Evolutionary conservation across 768 basidiomycete species (phyloP).

Genomic region (Cystoderma amianthinum): DNA sequence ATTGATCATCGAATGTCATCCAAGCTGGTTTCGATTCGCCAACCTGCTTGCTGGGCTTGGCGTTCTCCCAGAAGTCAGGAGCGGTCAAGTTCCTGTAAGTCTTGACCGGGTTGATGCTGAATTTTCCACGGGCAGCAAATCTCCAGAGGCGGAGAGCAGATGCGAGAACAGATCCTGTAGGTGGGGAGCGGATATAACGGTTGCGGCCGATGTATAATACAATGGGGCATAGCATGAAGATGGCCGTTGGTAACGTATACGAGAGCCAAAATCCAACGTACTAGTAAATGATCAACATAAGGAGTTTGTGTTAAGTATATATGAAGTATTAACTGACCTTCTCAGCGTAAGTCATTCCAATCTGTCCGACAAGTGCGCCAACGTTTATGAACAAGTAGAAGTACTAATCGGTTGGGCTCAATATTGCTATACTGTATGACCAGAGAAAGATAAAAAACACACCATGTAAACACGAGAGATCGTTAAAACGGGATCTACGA

Average conservation of each 20-base stretch:
- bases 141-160: slow-evolving; percentile 40
- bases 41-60: slow-evolving; percentile 52
- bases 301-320: background rate
- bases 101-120: slow-evolving; percentile 47
- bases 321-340: slow-evolving; percentile 29
- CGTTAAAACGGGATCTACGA: slow-evolving; percentile 68
- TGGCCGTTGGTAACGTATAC: slow-evolving; percentile 53
- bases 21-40: slow-evolving; percentile 44
- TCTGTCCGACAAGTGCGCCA: slow-evolving; percentile 63
- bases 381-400: slow-evolving; percentile 54
- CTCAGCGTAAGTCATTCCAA: slow-evolving; percentile 62
- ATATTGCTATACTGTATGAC: background rate
- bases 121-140: slow-evolving; percentile 39
- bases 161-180: slow-evolving; percentile 57
- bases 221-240: slow-evolving; percentile 58
- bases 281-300: slow-evolving; percentile 19
- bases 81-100: slow-evolving; percentile 43
- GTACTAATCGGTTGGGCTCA: background rate
- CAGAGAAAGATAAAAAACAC: slow-evolving; percentile 7
- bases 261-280: slow-evolving; percentile 64
- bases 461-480: slow-evolving; percentile 72
- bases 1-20: slow-evolving; percentile 76
- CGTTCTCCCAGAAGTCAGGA: slow-evolving; percentile 68
- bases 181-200: slow-evolving; percentile 48
- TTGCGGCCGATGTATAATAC: slow-evolving; percentile 49